These are phyloP conservation scores for Nicotiana tomentosiformis DNA, from an alignment of 257 asterid species.

Conservation along the genomic window DNA sequence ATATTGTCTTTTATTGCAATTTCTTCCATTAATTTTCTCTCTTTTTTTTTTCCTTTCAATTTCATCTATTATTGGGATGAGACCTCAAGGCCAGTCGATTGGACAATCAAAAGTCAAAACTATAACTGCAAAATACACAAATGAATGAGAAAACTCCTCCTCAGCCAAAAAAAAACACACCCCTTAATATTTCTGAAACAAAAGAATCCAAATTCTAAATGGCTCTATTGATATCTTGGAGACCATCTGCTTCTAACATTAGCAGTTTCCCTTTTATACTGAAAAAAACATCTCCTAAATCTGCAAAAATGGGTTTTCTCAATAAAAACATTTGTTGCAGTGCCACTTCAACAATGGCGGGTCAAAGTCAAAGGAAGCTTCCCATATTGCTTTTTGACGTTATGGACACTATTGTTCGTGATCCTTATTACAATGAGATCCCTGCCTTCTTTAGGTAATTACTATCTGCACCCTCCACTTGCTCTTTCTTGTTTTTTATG, in stretches of 20 bases:
- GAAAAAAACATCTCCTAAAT: not conserved
- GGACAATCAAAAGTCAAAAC: too few relatives aligned
- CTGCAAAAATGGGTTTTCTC: constrained; percentile 19
- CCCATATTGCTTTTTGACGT: constrained; percentile 85
- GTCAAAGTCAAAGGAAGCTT: constrained; percentile 33
- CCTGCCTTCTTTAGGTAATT: constrained; percentile 79
- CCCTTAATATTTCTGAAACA: not conserved
- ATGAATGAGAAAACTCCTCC: too few relatives aligned
- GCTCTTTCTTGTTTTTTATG: too few relatives aligned
- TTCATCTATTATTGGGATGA: too few relatives aligned
- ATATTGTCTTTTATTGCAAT: too few relatives aligned
- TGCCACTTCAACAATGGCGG: not conserved
- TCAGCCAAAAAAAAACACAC: too few relatives aligned
- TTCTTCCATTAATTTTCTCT: too few relatives aligned
- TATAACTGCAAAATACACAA: too few relatives aligned
- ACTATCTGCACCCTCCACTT: not conserved
- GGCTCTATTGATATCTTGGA: not conserved
- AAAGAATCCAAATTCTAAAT: not conserved
- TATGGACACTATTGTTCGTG: constrained; percentile 84
- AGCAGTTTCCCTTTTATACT: not conserved
- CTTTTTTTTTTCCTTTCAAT: too few relatives aligned
- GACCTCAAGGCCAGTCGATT: too few relatives aligned
- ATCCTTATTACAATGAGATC: constrained; percentile 76
- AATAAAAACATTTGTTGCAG: constrained; percentile 4
- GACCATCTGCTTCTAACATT: not conserved